Base-by-base conservation (phyloP, 805 yeast species). In the Komagataella phaffii region DNA sequence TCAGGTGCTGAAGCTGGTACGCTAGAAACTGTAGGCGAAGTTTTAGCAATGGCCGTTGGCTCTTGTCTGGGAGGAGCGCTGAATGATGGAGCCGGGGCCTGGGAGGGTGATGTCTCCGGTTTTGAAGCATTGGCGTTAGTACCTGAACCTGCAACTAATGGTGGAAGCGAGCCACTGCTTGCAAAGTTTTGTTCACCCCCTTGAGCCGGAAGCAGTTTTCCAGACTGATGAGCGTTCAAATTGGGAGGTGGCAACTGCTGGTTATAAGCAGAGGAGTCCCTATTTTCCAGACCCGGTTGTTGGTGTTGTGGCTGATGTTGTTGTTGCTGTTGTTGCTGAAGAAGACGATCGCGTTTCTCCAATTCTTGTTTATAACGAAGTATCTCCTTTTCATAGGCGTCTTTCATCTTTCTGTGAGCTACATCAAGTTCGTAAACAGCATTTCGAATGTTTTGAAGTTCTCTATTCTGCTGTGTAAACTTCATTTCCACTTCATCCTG, bases 361-460 rank as follows among this genome's bases (percentile, higher is more conserved):
- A 91, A 74, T 64, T 89, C 96, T 56, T 82, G 80, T 67, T 91
- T 89, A 67, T 91, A 76, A 58, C 93, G 76, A 63, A 80, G 72
- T 52, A 93, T 85, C 69, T 91, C 98, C 61, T 87, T 96, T 67
- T 91, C 97, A 68, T 91, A 93, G 48, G 90, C 89, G 62, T 91
- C 97, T 70, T 91, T 90, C 77, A 93, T 86, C 64, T 88, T 87
- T 59, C 96, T 77, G 71, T 91, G 98, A 45, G 96, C 91, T 77
- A 84, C 79, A 67, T 91, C 97, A 61, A 91, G 77, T 64, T 93
- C 98, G 63, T 83, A 89, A 24, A 91, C 96, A 8, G 96, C 88
- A 62, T 89, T 95, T 61, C 96, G 80, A 53, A 91, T 89, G 65
- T 87, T 95, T 64, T 89, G 90, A 79, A 91, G 82, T 67, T 93